phyloP scores from a whole-genome alignment of 805 yeast genomes.

The Candida quercuum region DNA sequence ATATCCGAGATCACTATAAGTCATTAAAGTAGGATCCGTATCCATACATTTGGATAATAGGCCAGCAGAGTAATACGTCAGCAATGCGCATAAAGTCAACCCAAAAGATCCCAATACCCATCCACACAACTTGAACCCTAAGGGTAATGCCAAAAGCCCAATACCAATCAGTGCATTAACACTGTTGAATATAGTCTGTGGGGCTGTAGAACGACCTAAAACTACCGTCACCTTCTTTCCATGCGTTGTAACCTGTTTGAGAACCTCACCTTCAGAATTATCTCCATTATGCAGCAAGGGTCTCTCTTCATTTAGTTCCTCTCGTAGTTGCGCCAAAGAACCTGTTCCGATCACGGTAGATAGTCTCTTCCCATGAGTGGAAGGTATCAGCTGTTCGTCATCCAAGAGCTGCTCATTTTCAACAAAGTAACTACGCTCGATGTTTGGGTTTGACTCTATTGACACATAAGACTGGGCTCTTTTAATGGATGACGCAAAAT shows the following conservation, averaged over 20 bases:
- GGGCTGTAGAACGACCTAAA: slow-evolving; percentile 77
- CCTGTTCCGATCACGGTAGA: slow-evolving; percentile 47
- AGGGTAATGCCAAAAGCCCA: slow-evolving; percentile 69
- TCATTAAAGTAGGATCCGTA: slow-evolving; percentile 72
- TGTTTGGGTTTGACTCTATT: slow-evolving; percentile 35
- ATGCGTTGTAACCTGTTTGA: slow-evolving; percentile 64
- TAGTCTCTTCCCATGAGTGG: slow-evolving; percentile 56
- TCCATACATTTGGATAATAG: slow-evolving; percentile 71
- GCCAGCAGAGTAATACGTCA: slow-evolving; percentile 75
- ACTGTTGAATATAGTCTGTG: slow-evolving; percentile 74
- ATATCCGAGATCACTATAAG: slow-evolving; percentile 85
- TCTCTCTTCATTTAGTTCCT: slow-evolving; percentile 15
- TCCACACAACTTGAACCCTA: slow-evolving; percentile 65
- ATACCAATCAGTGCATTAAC: slow-evolving; percentile 74
- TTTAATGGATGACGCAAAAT: slow-evolving; percentile 73
- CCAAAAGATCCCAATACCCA: slow-evolving; percentile 63
- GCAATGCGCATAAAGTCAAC: slow-evolving; percentile 52
- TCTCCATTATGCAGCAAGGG: background rate
- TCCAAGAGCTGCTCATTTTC: slow-evolving; percentile 63
- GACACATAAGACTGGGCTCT: slow-evolving; percentile 74
- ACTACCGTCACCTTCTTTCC: slow-evolving; percentile 68
- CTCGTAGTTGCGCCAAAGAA: slow-evolving; percentile 26
- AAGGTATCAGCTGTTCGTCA: slow-evolving; percentile 63
- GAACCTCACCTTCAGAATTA: slow-evolving; percentile 24
- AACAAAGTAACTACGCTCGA: slow-evolving; percentile 58